Conservation (phyloP, 768 basidiomycete genomes). For the Pleurotus tuoliensis region DNA sequence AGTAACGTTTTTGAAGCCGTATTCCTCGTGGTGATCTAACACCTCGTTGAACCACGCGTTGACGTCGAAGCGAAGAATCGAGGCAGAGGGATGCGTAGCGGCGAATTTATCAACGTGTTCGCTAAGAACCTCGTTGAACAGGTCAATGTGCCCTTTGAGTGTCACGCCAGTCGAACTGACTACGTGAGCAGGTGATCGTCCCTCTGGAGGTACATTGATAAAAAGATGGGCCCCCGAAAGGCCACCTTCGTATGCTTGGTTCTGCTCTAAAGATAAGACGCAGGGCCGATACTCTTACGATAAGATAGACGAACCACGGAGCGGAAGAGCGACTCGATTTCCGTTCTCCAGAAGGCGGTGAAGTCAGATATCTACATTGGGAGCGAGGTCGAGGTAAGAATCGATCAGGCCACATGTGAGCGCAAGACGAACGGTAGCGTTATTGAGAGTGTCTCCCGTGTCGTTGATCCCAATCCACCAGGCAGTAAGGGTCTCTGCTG, state of each 20-base stretch:
- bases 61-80: constrained; percentile 46
- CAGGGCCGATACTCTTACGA: neutral
- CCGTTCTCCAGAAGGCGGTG: constrained; percentile 40
- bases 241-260: constrained; percentile 34
- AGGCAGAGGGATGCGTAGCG: constrained; percentile 29
- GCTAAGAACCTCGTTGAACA: constrained; percentile 40
- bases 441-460: constrained; percentile 45
- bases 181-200: constrained; percentile 39
- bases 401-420: too few species aligned
- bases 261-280: constrained; percentile 18
- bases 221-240: constrained; percentile 43
- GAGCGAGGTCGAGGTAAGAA: too few species aligned
- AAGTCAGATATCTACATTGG: constrained; percentile 40
- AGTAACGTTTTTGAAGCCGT: constrained; percentile 47
- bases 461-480: constrained; percentile 65
- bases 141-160: constrained; percentile 31
- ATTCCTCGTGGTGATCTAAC: constrained; percentile 34
- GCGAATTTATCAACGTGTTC: constrained; percentile 31
- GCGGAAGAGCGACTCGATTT: constrained; percentile 37
- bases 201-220: constrained; percentile 53
- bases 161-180: constrained; percentile 31
- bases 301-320: constrained; percentile 7
- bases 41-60: constrained; percentile 44
- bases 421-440: constrained; percentile 22
- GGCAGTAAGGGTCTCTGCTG: constrained; percentile 37